Evolutionary conservation across 2,329 filamentous ascomycete species (phyloP), one percentile per base, ranked within the genome.

Genomic region (Fusarium hainanense): DNA sequence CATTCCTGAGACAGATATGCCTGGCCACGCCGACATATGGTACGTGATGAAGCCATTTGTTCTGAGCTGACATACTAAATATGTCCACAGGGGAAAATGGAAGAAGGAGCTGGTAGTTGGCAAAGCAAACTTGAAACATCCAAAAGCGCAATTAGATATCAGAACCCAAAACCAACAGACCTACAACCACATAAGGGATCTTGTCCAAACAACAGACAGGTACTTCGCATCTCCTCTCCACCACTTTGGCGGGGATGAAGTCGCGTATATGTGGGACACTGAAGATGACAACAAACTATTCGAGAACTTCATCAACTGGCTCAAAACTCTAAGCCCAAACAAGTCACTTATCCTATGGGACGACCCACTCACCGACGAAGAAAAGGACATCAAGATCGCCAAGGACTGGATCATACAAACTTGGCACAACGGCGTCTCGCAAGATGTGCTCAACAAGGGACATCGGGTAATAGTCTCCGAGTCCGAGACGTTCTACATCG

Each of bases 381-480:
- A 18, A 18, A 64, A 64, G 16, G 18, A 21, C 3, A 46, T 64
- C 6, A 21, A 21, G 2, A 7, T 64, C 0, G 27, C 30, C 2
- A 58, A 49, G 4, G 59, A 64, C 14, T 64, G 61, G 61, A 64
- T 64, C 2, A 58, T 64, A 6, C 61, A 64, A 18, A 64, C 61
- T 0, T 64, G 61, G 61, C 61, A 64, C 3, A 50, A 58, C 7
- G 59, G 50, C 10, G 28, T 32, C 6, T 50, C 59, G 5, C 6
- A 20, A 16, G 28, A 50, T 10, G 14, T 64, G 4, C 50, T 64
- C 1, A 8, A 64, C 7, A 63, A 64, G 7, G 61, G 61, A 4
- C 49, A 64, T 0, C 23, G 59, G 1, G 59, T 64, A 0, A 64
- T 64, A 0, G 27, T 64, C 12, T 64, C 61, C 0, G 61, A 64